These are phyloP conservation scores for Blakeslea trispora DNA, from an alignment of 371 early-diverging fungal genomes.

Conservation along the genomic window DNA sequence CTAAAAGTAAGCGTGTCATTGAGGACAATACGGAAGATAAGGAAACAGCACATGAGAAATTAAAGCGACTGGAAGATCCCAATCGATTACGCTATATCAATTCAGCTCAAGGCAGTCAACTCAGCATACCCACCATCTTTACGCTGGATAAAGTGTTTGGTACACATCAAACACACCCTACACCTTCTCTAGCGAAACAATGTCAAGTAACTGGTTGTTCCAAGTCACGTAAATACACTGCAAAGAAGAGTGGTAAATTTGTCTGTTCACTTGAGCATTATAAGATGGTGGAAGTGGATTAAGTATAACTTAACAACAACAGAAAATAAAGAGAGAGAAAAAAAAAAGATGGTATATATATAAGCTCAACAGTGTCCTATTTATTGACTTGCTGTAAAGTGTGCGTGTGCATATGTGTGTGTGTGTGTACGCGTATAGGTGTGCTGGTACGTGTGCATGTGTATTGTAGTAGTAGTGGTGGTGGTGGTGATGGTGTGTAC, in stretches of 20 bases:
- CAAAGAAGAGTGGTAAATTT: conserved; percentile 38
- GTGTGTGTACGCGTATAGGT: too few species aligned
- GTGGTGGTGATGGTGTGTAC: too few species aligned
- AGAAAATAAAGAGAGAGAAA: too few species aligned
- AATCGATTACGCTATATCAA: conserved; percentile 33
- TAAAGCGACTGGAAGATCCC: conserved; percentile 25
- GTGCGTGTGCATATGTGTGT: conserved; percentile 14
- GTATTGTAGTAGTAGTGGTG: too few species aligned
- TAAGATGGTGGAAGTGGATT: conserved; percentile 29
- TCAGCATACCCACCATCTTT: conserved; percentile 32
- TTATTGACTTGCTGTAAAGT: background rate
- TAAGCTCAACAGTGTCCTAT: too few species aligned
- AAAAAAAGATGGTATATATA: too few species aligned
- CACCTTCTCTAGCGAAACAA: background rate
- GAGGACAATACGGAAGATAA: conserved; percentile 51
- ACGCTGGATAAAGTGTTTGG: conserved; percentile 38
- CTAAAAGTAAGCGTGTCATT: conserved; percentile 62
- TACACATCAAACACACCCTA: background rate
- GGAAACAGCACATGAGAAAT: conserved; percentile 21
- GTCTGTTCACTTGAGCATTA: conserved; percentile 53
- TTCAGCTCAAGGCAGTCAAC: conserved; percentile 23
- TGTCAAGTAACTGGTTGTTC: conserved; percentile 40
- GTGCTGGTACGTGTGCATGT: too few species aligned
- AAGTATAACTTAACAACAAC: conserved; percentile 3
- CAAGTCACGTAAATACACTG: conserved; percentile 41